A percentile compares a stretch with the other conserved stretches of the same genome.
Conservation (phyloP, 495 filamentous ascomycete species). For the Penicillium ochrochloron region DNA sequence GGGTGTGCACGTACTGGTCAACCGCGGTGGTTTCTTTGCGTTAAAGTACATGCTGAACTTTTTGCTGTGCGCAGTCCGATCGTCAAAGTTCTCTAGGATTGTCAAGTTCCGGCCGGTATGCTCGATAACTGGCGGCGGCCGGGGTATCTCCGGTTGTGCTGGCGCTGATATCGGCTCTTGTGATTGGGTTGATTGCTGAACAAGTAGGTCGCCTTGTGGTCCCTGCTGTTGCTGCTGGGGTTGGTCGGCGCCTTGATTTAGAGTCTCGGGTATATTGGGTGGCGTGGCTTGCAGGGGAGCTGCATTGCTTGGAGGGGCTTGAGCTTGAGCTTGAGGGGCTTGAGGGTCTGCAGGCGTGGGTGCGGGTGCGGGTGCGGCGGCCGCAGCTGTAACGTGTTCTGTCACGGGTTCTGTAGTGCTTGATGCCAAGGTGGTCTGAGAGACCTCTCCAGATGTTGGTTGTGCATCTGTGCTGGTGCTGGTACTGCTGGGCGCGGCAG, state of each 20-base stretch:
- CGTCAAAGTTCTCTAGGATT: conserved; percentile 60
- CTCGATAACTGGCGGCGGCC: conserved; percentile 50
- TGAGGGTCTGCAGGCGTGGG: conserved; percentile 15
- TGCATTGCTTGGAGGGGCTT: conserved; percentile 16
- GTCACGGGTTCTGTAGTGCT: conserved; percentile 1
- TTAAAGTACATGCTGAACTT: conserved; percentile 59
- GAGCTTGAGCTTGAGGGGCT: conserved; percentile 13
- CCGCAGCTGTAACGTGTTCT: conserved; percentile 14
- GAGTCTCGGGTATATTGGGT: conserved; percentile 23
- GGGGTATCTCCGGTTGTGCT: conserved; percentile 30
- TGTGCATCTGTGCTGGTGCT: conserved; percentile 17
- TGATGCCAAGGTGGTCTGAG: conserved; percentile 13
- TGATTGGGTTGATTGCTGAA: conserved; percentile 18
- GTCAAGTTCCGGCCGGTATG: conserved; percentile 56
- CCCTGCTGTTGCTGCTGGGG: conserved; percentile 18
- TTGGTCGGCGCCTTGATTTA: conserved; percentile 11
- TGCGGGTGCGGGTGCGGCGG: conserved; percentile 5
- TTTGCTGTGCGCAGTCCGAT: conserved; percentile 52
- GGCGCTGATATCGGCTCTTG: conserved; percentile 19
- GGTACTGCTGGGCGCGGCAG: neutral
- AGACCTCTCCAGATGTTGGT: conserved; percentile 12
- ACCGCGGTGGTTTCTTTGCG: conserved; percentile 52
- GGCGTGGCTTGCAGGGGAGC: conserved; percentile 25
- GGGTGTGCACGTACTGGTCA: conserved; percentile 48
- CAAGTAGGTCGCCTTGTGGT: conserved; percentile 1